A percentile compares a stretch with the other conserved stretches of the same genome.
Conservation (phyloP, 139 green algal genomes). For the Chlorella sp. region DNA sequence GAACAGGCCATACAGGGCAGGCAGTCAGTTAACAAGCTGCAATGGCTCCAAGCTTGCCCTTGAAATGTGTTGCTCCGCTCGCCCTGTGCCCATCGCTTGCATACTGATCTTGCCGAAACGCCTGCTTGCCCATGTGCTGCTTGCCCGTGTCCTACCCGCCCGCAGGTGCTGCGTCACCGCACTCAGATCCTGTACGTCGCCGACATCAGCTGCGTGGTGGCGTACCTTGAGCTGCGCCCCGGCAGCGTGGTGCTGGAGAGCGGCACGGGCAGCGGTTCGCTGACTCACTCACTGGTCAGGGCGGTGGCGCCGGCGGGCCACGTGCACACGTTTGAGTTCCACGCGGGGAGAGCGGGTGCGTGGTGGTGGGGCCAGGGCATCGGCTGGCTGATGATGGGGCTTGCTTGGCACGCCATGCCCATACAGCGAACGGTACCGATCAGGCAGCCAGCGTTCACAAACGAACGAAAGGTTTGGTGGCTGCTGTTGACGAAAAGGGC, state of each 20-base stretch:
- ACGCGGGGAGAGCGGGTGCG: constrained; percentile 54
- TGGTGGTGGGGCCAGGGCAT: too few relatives aligned
- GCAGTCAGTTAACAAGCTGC: too few relatives aligned
- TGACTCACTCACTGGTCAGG: constrained; percentile 85
- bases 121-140: too few relatives aligned
- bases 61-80: too few relatives aligned
- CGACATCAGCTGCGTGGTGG: constrained; percentile 45
- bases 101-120: too few relatives aligned
- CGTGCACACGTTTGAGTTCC: constrained; percentile 96
- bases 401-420: neutral
- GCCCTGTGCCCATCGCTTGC: too few relatives aligned
- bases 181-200: constrained; percentile 82
- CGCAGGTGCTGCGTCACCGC: constrained; percentile 59
- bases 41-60: too few relatives aligned
- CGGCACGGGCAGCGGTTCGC: constrained; percentile 87
- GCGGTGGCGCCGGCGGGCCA: constrained; percentile 77
- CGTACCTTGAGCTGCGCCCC: constrained; percentile 76
- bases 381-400: neutral
- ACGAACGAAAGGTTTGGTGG: too few relatives aligned
- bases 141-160: too few relatives aligned
- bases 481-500: neutral
- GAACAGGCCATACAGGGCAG: too few relatives aligned
- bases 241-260: constrained; percentile 78
- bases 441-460: neutral
- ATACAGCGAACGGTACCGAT: neutral